Evolutionary conservation across 306 rosid genomes (phyloP).

Genomic region (Psophocarpus tetragonolobus): DNA sequence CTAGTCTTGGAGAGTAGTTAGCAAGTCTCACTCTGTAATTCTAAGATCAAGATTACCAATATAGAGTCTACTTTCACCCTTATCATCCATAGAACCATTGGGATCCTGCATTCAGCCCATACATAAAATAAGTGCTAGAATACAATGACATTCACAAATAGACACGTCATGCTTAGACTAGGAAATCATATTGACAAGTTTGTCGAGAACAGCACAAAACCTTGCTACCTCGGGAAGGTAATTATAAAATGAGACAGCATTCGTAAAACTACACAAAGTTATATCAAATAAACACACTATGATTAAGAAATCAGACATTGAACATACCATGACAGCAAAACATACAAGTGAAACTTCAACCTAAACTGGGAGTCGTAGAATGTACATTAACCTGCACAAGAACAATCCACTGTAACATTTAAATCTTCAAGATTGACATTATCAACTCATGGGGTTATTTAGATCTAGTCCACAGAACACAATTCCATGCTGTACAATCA

Average conservation of each 20-base stretch:
- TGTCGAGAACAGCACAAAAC: neutral
- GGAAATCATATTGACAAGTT: neutral
- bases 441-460: neutral
- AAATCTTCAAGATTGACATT: neutral
- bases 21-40: slow-evolving; percentile 82
- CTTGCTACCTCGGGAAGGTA: neutral
- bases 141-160: neutral
- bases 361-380: slow-evolving; percentile 28
- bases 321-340: slow-evolving; percentile 42
- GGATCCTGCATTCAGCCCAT: slow-evolving; percentile 59
- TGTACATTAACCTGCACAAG: slow-evolving; percentile 28
- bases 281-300: neutral
- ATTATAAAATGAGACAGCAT: neutral
- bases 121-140: slow-evolving; percentile 5
- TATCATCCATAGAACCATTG: slow-evolving; percentile 59
- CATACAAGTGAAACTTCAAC: slow-evolving; percentile 4
- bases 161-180: slow-evolving; percentile 1
- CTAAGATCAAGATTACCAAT: slow-evolving; percentile 88
- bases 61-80: slow-evolving; percentile 71
- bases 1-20: neutral
- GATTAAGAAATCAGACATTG: neutral
- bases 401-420: neutral
- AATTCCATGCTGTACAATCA: neutral
- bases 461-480: neutral
- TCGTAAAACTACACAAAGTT: neutral